These are phyloP conservation scores for Schoenoplectus tabernaemontani DNA, from an alignment of 202 grass and related monocot genomes.

Conservation along the genomic window DNA sequence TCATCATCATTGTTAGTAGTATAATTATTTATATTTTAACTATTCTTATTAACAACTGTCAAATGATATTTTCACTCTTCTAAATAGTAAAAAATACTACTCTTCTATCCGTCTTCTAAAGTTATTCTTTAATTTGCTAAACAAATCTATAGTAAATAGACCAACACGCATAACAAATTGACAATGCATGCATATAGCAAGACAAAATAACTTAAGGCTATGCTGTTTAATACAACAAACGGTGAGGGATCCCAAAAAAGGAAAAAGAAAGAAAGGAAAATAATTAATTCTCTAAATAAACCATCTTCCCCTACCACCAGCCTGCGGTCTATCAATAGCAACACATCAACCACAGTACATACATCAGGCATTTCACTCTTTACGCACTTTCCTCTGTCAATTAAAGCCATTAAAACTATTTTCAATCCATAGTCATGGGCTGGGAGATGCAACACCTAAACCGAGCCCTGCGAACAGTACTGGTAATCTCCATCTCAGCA, in stretches of 20 bases:
- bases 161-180: neutral
- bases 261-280: conserved; percentile 5
- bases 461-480: conserved; percentile 65
- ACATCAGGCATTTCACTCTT: conserved; percentile 14
- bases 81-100: too few relatives aligned
- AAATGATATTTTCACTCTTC: too few relatives aligned
- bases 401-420: conserved; percentile 23
- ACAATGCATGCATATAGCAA: conserved; percentile 8
- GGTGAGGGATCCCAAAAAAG: conserved; percentile 10
- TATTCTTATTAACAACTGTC: too few relatives aligned
- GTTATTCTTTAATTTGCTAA: neutral
- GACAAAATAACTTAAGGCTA: conserved; percentile 27
- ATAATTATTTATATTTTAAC: too few relatives aligned
- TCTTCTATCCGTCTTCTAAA: too few relatives aligned
- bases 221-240: conserved; percentile 24
- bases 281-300: conserved; percentile 33
- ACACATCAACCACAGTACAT: conserved; percentile 24
- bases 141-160: neutral
- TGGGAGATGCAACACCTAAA: conserved; percentile 81
- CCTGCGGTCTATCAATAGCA: conserved; percentile 38
- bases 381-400: conserved; percentile 26
- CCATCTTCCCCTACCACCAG: conserved; percentile 36
- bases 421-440: conserved; percentile 79
- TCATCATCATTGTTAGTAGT: too few relatives aligned
- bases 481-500: conserved; percentile 67